Conservation (phyloP, 202 grass and related monocot species). For the Eragrostis tef region DNA sequence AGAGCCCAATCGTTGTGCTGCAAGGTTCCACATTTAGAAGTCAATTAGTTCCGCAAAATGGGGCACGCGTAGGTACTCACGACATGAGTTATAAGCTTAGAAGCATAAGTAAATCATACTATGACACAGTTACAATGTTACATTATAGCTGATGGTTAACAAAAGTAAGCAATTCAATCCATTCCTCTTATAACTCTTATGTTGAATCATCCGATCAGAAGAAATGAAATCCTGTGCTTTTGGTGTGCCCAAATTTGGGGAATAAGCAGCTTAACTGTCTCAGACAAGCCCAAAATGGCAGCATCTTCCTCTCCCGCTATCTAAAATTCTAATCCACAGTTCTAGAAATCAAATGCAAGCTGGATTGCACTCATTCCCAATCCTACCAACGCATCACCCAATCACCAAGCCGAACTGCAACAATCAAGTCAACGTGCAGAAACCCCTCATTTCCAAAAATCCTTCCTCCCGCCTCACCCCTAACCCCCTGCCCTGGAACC, state of each 20-base stretch:
- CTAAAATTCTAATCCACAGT: conserved; percentile 14
- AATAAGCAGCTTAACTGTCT: neutral
- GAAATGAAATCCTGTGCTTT: neutral
- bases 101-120: conserved; percentile 21
- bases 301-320: neutral
- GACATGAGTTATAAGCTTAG: neutral
- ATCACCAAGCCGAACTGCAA: neutral
- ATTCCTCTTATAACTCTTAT: neutral
- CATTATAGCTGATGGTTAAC: conserved; percentile 12
- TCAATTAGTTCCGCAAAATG: conserved; percentile 7
- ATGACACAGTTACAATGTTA: conserved; percentile 4
- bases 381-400: neutral
- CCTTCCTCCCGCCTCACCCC: neutral
- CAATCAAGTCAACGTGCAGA: conserved; percentile 29
- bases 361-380: neutral
- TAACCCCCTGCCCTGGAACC: conserved; percentile 23
- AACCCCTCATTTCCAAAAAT: conserved; percentile 2
- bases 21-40: conserved; percentile 36
- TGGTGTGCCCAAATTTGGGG: conserved; percentile 18
- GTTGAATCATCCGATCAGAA: conserved; percentile 7
- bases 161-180: conserved; percentile 20
- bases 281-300: neutral
- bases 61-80: neutral
- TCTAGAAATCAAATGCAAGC: conserved; percentile 8
- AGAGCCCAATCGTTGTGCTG: conserved; percentile 93